A percentile compares a stretch with the other conserved stretches of the same genome.
Evolutionary conservation across 2,329 filamentous ascomycete species (phyloP).

Genomic region (Trichoderma polysporum): DNA sequence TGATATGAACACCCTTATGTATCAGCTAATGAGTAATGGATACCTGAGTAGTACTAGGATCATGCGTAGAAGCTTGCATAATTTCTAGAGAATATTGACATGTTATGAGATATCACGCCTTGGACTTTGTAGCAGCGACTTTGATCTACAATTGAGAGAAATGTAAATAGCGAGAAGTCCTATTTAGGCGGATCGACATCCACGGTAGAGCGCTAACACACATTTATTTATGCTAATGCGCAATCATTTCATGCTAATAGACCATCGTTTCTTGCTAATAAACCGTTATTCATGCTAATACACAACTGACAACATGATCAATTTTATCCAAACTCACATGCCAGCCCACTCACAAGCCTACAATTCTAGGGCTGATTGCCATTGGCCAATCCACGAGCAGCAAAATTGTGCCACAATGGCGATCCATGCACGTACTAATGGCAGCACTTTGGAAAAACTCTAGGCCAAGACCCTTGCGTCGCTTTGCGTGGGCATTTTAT

Average conservation of each 20-base stretch:
- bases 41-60: not conserved
- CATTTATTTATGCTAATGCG: not conserved
- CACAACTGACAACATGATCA: not conserved
- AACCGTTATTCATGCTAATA: constrained; percentile 3
- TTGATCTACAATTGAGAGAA: not conserved
- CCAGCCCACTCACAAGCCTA: not conserved
- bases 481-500: not conserved
- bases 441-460: not conserved
- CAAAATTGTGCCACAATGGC: not conserved
- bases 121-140: not conserved
- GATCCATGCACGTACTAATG: not conserved
- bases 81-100: not conserved
- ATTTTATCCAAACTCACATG: not conserved
- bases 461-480: not conserved
- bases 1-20: not conserved
- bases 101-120: not conserved
- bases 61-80: not conserved
- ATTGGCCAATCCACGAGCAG: not conserved
- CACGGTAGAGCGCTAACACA: not conserved
- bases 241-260: not conserved
- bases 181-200: not conserved
- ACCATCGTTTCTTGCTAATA: not conserved
- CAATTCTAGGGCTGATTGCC: not conserved
- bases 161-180: not conserved
- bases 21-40: not conserved